Base-by-base conservation (phyloP, 805 yeast species). In the Pichia phayaonensis region DNA sequence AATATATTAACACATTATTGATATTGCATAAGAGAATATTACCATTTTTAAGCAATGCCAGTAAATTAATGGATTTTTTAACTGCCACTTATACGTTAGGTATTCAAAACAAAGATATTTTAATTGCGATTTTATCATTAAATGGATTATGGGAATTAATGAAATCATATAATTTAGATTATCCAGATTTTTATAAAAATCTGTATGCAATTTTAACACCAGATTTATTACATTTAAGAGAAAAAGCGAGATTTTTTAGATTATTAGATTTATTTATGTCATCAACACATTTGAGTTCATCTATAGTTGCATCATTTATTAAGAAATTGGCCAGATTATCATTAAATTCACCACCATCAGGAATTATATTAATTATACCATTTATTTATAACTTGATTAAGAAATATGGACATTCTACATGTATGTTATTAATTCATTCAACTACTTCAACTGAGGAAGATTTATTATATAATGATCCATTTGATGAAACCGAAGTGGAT, bases 111-210 rank as follows among this genome's bases (percentile, higher is more conserved):
- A 59, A 59, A 27, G 72, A 71, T 41, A 53, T 63, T 16, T 52
- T 63, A 18, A 58, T 61, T 40, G 73, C 60, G 72, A 79, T 92
- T 42, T 69, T 94, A 48, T 84, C 98, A 2, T 74, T 92, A 59
- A 92, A 90, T 65, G 95, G 97, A 12, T 72, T 92, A 47, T 92
- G 89, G 68, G 89, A 81, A 60, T 73, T 92, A 53, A 92, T 92
- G 83, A 86, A 79, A 60, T 73, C 75, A 50, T 81, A 80, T 66
- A 90, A 90, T 63, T 73, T 92, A 59, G 98, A 92, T 61, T 92
- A 92, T 65, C 97, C 98, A 18, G 84, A 89, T 54, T 94, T 92
- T 62, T 92, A 81, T 70, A 67, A 74, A 45, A 90, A 92, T 67
- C 76, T 92, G 40, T 92, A 94, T 66, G 81, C 84, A 11, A 74